Evolutionary conservation across 257 asterid genomes (phyloP).

Genomic region (Solanum etuberosum): DNA sequence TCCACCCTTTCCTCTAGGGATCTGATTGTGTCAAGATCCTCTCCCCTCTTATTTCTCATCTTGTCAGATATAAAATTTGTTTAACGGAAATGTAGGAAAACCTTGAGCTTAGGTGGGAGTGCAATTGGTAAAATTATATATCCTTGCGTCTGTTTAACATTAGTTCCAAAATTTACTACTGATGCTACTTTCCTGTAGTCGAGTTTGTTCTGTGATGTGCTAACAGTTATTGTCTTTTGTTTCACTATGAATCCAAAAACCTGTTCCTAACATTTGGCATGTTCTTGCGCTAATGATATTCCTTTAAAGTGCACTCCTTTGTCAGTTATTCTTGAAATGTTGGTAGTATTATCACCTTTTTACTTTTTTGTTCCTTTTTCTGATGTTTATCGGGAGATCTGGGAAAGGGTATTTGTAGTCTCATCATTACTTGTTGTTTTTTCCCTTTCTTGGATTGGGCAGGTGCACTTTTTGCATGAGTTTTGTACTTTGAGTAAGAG

Average conservation of each 20-base stretch:
- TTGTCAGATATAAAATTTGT: background rate
- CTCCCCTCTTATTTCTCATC: background rate
- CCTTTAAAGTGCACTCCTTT: background rate
- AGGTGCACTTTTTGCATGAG: constrained; percentile 90
- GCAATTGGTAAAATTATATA: background rate
- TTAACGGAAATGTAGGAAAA: background rate
- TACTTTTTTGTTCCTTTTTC: background rate
- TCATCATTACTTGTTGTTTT: background rate
- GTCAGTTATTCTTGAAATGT: background rate
- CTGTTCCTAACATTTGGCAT: background rate
- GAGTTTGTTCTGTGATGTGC: background rate
- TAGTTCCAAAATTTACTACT: background rate
- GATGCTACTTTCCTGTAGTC: background rate
- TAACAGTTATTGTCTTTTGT: background rate
- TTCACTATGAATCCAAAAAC: background rate
- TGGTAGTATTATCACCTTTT: background rate
- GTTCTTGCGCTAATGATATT: background rate
- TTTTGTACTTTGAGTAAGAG: constrained; percentile 88
- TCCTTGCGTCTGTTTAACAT: background rate
- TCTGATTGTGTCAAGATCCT: background rate
- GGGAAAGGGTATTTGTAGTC: background rate
- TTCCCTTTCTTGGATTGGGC: background rate
- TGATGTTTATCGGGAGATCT: background rate
- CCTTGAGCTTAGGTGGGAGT: background rate
- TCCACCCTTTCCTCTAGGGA: background rate